Conservation (phyloP, 2,329 filamentous ascomycete species). For the Clonostachys solani region DNA sequence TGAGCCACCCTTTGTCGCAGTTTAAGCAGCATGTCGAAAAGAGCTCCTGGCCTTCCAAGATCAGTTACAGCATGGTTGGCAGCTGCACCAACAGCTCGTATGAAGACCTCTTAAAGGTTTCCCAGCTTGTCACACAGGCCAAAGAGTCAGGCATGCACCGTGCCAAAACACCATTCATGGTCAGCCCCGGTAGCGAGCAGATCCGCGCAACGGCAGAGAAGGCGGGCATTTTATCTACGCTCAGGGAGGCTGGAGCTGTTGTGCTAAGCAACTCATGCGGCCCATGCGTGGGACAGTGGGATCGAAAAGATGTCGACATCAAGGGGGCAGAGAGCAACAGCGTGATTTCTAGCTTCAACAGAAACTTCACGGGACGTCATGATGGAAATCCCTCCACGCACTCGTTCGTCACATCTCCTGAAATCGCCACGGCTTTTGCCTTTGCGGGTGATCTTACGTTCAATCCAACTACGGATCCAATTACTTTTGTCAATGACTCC, state of each 20-base stretch:
- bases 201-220: constrained; percentile 21
- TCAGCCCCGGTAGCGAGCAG: constrained; percentile 25
- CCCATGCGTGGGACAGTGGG: constrained; percentile 27
- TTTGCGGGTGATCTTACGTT: constrained; percentile 29
- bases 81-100: constrained; percentile 29
- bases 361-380: constrained; percentile 28
- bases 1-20: constrained; percentile 21
- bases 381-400: constrained; percentile 36
- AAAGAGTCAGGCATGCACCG: constrained; percentile 16
- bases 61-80: constrained; percentile 22
- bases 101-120: constrained; percentile 23
- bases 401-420: constrained; percentile 42
- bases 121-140: constrained; percentile 19
- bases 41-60: constrained; percentile 19
- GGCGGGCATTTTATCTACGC: constrained; percentile 15
- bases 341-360: constrained; percentile 26
- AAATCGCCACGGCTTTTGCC: constrained; percentile 35
- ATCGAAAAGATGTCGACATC: constrained; percentile 21
- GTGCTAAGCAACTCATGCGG: constrained; percentile 25
- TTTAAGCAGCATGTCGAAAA: constrained; percentile 15
- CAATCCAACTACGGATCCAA: constrained; percentile 18
- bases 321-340: constrained; percentile 17
- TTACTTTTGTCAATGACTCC: constrained; percentile 4
- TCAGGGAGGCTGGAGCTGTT: constrained; percentile 20
- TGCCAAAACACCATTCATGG: constrained; percentile 19